Base-by-base conservation (phyloP, 352 stramenopile genomes). In the Phytophthora niederhauseri region DNA sequence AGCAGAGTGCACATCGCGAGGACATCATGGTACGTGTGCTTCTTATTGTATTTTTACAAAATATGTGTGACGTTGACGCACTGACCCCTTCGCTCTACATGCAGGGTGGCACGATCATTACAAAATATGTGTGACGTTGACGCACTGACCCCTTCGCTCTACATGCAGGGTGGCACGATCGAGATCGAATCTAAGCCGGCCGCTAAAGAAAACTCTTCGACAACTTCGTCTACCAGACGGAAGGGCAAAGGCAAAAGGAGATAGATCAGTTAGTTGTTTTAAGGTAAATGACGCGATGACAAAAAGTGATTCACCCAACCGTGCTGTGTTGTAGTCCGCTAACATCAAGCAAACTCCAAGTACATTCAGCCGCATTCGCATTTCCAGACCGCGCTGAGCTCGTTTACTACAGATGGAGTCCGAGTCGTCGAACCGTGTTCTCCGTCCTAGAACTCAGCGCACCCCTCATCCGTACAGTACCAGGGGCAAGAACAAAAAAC, bases 1-100 rank as follows among this genome's bases (percentile, higher is more conserved):
- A 94, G 58, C 79, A 93, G 45, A 95, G 87, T 64, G 59, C 69
- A 26, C 80, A 96, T 46, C 83, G 82, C 26, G 75, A 91, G n/a
- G 89, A 96, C 17, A 96, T 96, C 61, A 80, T 91, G 71, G 83
- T 93, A 66, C 45, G 63, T 71, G 12, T 56, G 26, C 20, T n/a
- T 65, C n/a, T 50, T 41, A 15, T 54, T 51, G 6, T 20, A 15
- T 24, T 24, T 34, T 11, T 24, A 28, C 9, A n/a, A 9, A 49
- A 36, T 49, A 56, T 43, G 24, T 26, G 9, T 17, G 4, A 36
- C 9, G 30, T 28, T 66, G 22, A 70, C 38, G 11, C 28, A 19
- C 15, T 77, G 26, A 15, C 34, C 22, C 41, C 9, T 63, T 61
- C 46, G n/a, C 14, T 48, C 14, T 58, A 26, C 24, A 26, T 26